phyloP scores from a whole-genome alignment of 164 flowering plant genomes.

The Taxillus chinensis region DNA sequence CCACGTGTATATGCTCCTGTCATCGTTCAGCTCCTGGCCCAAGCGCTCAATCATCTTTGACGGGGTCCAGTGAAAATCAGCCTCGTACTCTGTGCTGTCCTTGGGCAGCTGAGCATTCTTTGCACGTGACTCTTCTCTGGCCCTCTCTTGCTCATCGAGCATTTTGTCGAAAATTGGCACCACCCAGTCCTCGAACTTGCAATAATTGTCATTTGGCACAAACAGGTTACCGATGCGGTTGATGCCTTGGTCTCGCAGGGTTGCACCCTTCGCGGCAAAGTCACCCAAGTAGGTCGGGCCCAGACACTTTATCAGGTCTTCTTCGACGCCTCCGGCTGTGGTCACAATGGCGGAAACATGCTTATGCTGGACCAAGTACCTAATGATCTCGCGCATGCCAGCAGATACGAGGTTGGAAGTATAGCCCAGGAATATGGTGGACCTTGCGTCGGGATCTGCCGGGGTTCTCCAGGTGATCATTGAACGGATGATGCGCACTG shows the following conservation, averaged over 20 bases:
- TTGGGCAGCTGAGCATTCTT: too few relatives aligned
- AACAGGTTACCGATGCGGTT: constrained; percentile 90
- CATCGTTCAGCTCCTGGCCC: constrained; percentile 80
- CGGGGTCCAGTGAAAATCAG: constrained; percentile 85
- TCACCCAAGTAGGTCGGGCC: constrained; percentile 92
- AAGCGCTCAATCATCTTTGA: constrained; percentile 79
- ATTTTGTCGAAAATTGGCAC: constrained; percentile 81
- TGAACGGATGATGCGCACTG: too few relatives aligned
- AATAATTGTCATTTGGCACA: constrained; percentile 96
- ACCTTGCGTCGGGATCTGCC: too few relatives aligned
- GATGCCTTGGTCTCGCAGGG: constrained; percentile 72
- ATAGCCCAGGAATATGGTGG: constrained; percentile 85
- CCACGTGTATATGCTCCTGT: constrained; percentile 85
- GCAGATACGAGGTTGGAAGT: constrained; percentile 90
- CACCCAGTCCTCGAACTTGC: constrained; percentile 98
- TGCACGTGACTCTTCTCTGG: too few relatives aligned
- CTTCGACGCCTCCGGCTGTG: constrained; percentile 97
- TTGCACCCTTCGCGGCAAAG: constrained; percentile 71
- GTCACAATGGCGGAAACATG: constrained; percentile 94
- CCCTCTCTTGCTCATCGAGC: constrained; percentile 71
- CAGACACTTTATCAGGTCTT: constrained; percentile 91
- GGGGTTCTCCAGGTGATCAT: too few relatives aligned
- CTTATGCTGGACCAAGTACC: constrained; percentile 91
- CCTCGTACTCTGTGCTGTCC: too few relatives aligned
- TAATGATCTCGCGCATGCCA: constrained; percentile 74